Evolutionary conservation across 1,284 basidiomycete species (phyloP).

Genomic region (Ganoderma leucocontextum): DNA sequence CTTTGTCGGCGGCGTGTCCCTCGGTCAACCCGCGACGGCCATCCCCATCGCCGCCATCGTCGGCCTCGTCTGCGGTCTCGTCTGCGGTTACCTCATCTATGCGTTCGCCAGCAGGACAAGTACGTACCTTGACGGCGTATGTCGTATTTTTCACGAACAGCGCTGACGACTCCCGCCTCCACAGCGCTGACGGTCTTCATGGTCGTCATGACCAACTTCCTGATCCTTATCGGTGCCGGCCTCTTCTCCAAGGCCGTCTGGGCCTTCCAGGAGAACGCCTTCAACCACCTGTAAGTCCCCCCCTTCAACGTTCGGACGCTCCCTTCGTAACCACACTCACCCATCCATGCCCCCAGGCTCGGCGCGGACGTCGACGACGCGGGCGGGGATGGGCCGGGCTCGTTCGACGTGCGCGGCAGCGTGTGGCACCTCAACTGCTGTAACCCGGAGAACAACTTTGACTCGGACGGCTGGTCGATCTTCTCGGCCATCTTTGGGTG

Average conservation of each 20-base stretch:
- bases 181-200: constrained; percentile 85
- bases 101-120: constrained; percentile 77
- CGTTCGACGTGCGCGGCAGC: constrained; percentile 79
- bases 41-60: constrained; percentile 91
- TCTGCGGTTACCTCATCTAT: constrained; percentile 78
- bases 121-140: constrained; percentile 44
- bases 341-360: constrained; percentile 49
- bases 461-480: constrained; percentile 73
- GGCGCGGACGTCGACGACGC: constrained; percentile 83
- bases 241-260: constrained; percentile 81
- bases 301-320: not conserved
- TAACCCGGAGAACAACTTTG: constrained; percentile 68
- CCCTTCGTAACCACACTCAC: not conserved
- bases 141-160: not conserved
- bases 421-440: constrained; percentile 92
- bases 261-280: constrained; percentile 75
- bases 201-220: constrained; percentile 86
- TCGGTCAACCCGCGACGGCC: constrained; percentile 80
- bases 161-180: constrained; percentile 9
- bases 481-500: constrained; percentile 81
- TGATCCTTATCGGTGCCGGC: constrained; percentile 92
- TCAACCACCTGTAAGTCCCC: constrained; percentile 57
- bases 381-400: constrained; percentile 83
- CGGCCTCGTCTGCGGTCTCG: constrained; percentile 79
- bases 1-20: constrained; percentile 92